A percentile compares a stretch with the other conserved stretches of the same genome.
These are phyloP conservation scores for Neofusicoccum umdonicola DNA, from an alignment of 2,329 filamentous ascomycete species.

Conservation along the genomic window DNA sequence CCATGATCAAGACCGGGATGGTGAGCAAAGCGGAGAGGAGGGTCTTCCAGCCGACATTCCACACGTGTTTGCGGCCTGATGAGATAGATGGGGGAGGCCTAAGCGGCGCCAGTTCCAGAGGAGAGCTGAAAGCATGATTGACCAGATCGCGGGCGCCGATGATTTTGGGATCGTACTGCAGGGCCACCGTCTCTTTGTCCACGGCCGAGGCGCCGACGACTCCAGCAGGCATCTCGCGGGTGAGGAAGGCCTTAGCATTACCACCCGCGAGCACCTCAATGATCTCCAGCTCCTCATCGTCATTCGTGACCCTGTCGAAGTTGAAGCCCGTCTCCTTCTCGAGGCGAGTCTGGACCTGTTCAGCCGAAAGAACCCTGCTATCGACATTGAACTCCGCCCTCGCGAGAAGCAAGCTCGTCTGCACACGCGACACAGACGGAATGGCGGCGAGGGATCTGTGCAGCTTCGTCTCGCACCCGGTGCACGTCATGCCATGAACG, in stretches of 20 bases:
- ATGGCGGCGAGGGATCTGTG: conserved; percentile 51
- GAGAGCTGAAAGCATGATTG: conserved; percentile 4
- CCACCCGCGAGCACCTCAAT: conserved; percentile 51
- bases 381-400: conserved; percentile 65
- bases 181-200: conserved; percentile 31
- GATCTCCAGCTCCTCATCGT: conserved; percentile 42
- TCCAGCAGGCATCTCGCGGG: conserved; percentile 37
- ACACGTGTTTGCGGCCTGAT: conserved; percentile 35
- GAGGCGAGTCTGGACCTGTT: conserved; percentile 50
- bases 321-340: conserved; percentile 61
- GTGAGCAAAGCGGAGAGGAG: conserved; percentile 40
- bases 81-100: conserved; percentile 25
- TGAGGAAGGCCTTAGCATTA: conserved; percentile 38
- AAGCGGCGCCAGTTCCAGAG: conserved; percentile 38
- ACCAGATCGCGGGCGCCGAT: conserved; percentile 45
- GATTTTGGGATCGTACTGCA: conserved; percentile 52
- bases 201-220: conserved; percentile 25
- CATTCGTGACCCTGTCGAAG: conserved; percentile 49
- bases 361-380: conserved; percentile 27
- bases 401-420: conserved; percentile 63
- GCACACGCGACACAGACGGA: conserved; percentile 52
- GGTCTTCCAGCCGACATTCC: conserved; percentile 32
- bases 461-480: conserved; percentile 68
- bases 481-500: conserved; percentile 70
- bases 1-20: conserved; percentile 56